Evolutionary conservation across 2,329 filamentous ascomycete genomes (phyloP).

Genomic region (Aspergillus sp.): DNA sequence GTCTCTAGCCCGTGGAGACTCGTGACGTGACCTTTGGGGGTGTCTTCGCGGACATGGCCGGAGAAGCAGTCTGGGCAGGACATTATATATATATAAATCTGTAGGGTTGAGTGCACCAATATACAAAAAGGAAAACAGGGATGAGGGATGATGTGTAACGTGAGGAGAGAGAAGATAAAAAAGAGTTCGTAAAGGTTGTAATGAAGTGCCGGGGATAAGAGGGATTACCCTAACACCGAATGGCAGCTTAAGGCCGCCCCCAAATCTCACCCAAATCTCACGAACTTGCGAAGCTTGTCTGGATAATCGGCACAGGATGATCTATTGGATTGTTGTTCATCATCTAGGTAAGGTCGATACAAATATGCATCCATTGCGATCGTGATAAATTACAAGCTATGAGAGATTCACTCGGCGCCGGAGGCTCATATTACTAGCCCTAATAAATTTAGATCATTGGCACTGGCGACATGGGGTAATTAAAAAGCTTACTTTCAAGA

Average conservation of each 20-base stretch:
- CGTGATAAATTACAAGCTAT: too few species aligned
- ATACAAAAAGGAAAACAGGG: neutral
- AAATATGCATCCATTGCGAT: too few species aligned
- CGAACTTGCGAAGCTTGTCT: neutral
- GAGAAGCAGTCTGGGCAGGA: constrained; percentile 45
- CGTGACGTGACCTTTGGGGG: constrained; percentile 47
- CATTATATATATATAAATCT: constrained; percentile 14
- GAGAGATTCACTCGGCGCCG: too few species aligned
- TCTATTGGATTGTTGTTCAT: neutral
- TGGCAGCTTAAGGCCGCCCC: neutral
- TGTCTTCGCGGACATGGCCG: constrained; percentile 48
- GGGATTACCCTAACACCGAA: neutral
- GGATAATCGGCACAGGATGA: neutral
- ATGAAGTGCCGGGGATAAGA: neutral
- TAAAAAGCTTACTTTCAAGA: too few species aligned
- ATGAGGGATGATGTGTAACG: neutral
- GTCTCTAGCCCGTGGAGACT: constrained; percentile 51
- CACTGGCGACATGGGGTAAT: too few species aligned
- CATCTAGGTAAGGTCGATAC: too few species aligned
- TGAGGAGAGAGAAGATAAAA: neutral
- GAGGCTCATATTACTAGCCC: too few species aligned
- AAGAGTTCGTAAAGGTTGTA: too few species aligned
- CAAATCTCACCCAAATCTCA: neutral
- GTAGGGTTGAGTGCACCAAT: neutral
- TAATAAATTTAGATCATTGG: too few species aligned